Evolutionary conservation across 306 rosid genomes (phyloP), one percentile per base, ranked within the genome.

Genomic region (Psophocarpus tetragonolobus): DNA sequence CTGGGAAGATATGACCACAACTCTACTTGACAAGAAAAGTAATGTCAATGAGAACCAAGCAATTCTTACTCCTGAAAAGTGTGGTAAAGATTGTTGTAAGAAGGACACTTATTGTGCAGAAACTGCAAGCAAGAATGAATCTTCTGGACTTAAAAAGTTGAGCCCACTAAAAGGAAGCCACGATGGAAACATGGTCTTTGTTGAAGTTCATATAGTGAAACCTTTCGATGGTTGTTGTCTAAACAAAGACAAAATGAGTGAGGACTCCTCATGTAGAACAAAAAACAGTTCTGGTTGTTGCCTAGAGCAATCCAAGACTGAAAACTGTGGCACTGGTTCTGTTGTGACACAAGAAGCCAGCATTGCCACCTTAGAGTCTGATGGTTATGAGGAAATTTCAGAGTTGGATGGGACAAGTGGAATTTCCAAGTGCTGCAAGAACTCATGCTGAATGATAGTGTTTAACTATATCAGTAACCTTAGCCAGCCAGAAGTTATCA

Each of bases 41-140:
- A 58, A 13, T 32, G 29, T 11, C 60, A 27, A 29, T 54, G 68
- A 77, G 68, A 35, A 8, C 0, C 9, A 53, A 39, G 58, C 2
- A 8, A 23, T 76, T 65, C 45, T 68, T 56, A 85, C 74, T 48
- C 41, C 68, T 0, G 44, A 77, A 23, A 74, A 76, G 58, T 90
- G 77, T 33, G 61, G 71, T 11, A 62, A 84, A 36, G 84, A 53
- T 32, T 82, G 90, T 26, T 79, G 89, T 72, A 85, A 80, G 71
- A 78, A 67, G 58, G 60, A 70, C 14, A 64, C 73, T 20, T 32
- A 53, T 56, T 42, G 82, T 61, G 53, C 68, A 92, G 69, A 39
- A 53, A 54, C 45, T 74, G 81, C 36, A 57, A 57, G 20, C 20
- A 57, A 57, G 20, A 12, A 57, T 5, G 65, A 57, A 57, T 27